Evolutionary conservation across 164 flowering plant species (phyloP), one percentile per base, ranked within the genome.

Genomic region (Dillenia turbinata): DNA sequence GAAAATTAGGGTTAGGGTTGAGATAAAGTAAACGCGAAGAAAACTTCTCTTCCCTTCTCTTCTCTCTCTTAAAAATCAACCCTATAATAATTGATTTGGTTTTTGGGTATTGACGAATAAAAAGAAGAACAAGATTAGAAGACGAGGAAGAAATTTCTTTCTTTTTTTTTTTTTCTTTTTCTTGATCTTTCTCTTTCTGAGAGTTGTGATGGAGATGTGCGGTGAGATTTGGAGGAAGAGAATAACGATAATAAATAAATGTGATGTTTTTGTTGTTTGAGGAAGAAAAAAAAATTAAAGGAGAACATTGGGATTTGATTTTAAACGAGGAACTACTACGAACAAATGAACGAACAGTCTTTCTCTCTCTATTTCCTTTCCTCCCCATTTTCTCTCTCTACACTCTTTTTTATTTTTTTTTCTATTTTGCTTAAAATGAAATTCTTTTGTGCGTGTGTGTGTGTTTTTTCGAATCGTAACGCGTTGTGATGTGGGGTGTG

Each of bases 161-260:
- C 6, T 33, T 33, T 5, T 33, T 0, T 33, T 5, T 33, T 33
- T 33, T 33, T 33, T 5, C 7, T 33, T 33, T 33, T 33, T 33
- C 40, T 33, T 5, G 40, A 33, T 33, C 40, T 33, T 33, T 33
- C 40, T 33, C 40, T 33, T 33, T 33, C 40, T 33, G 40, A 33
- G 40, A 33, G 7, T 6, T 33, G 7, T 33, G 40, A 33, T 33
- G 40, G 66, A 75, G 80, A 80, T 78, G 79, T 69, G 80, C 73
- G 86, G 81, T 78, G 73, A 65, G 83, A 82, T 76, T 78, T 77
- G 73, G 59, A 59, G 69, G 66, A 49, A 15, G 12, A 52, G 10
- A 74, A 66, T 10, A 69, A 44, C 7, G 56, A 61, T 16, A 73
- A 69, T 33, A 53, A 71, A 60, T 52, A 65, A 52, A 13, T 15